These are phyloP conservation scores for Aaosphaeria arxii DNA, from an alignment of 2,329 filamentous ascomycete genomes.

Conservation along the genomic window DNA sequence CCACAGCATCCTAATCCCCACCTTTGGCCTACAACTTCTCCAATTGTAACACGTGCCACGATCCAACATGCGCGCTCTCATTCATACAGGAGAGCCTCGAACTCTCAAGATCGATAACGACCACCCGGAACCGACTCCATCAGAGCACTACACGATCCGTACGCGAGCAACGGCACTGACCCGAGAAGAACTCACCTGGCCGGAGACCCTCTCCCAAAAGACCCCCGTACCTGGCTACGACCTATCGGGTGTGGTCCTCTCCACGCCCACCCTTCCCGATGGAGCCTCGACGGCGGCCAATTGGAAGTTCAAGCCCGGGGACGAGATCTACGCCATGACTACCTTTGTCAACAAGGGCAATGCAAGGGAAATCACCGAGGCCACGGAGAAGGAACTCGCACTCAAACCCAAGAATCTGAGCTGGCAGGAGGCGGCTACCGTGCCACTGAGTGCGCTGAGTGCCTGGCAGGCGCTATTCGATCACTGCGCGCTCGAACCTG, in stretches of 20 bases:
- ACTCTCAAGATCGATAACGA: constrained; percentile 12
- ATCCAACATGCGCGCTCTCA: constrained; percentile 15
- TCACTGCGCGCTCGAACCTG: constrained; percentile 7
- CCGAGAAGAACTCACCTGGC: constrained; percentile 45
- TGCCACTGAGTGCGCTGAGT: constrained; percentile 42
- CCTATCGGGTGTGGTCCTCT: constrained; percentile 40
- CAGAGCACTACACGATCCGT: constrained; percentile 36
- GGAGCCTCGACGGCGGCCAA: not conserved
- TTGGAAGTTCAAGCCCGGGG: constrained; percentile 36
- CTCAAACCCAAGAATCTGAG: constrained; percentile 32
- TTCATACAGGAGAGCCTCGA: constrained; percentile 10
- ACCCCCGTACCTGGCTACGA: constrained; percentile 42
- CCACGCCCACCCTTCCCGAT: constrained; percentile 23
- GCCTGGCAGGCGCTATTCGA: constrained; percentile 44
- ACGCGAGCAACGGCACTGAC: constrained; percentile 40
- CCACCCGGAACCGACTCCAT: constrained; percentile 21
- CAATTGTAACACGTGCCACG: no score
- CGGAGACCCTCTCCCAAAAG: constrained; percentile 24
- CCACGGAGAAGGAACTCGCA: constrained; percentile 36
- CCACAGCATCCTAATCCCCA: no score
- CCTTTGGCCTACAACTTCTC: no score
- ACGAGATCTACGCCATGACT: constrained; percentile 18
- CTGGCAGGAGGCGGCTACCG: constrained; percentile 36
- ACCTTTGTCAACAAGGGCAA: constrained; percentile 35
- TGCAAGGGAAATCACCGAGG: constrained; percentile 38